These are phyloP conservation scores for Phytophthora constricta DNA, from an alignment of 352 stramenopile species.

Conservation along the genomic window DNA sequence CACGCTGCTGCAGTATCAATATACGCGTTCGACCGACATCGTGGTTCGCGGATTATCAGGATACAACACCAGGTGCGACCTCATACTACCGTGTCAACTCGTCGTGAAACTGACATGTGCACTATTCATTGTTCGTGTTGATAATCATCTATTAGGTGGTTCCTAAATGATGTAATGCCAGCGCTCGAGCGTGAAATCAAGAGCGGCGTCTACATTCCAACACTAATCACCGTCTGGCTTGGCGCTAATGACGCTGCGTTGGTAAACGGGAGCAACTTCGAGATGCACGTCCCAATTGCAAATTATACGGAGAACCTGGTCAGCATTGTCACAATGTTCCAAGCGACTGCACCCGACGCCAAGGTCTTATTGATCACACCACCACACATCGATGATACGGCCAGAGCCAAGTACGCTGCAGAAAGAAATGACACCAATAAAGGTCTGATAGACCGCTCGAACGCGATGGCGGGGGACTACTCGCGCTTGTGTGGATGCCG, in stretches of 20 bases:
- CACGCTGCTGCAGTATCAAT: slow-evolving; percentile 36
- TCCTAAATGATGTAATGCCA: slow-evolving; percentile 42
- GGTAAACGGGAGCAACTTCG: slow-evolving; percentile 22
- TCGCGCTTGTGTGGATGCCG: slow-evolving; percentile 39
- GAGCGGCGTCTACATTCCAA: slow-evolving; percentile 19
- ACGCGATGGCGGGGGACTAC: slow-evolving; percentile 32
- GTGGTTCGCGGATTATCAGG: slow-evolving; percentile 43
- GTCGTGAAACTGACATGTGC: too few species aligned
- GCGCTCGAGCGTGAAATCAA: slow-evolving; percentile 39
- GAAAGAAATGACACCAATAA: slow-evolving; percentile 15
- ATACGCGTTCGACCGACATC: slow-evolving; percentile 41
- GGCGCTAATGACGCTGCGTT: slow-evolving; percentile 60
- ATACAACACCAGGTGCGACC: slow-evolving; percentile 41
- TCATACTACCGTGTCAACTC: too few species aligned
- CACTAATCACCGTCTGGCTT: slow-evolving; percentile 56
- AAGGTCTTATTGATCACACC: neutral
- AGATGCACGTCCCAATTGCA: slow-evolving; percentile 44
- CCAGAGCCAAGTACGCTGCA: slow-evolving; percentile 9
- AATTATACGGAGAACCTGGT: neutral
- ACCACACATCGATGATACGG: neutral
- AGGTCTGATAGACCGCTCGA: slow-evolving; percentile 19
- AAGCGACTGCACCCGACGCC: neutral
- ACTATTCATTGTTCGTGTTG: too few species aligned
- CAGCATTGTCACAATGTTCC: neutral
- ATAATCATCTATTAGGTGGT: slow-evolving; percentile 40